Base-by-base conservation (phyloP, 371 early-diverging fungal species). In the Phascolomyces articulosus region DNA sequence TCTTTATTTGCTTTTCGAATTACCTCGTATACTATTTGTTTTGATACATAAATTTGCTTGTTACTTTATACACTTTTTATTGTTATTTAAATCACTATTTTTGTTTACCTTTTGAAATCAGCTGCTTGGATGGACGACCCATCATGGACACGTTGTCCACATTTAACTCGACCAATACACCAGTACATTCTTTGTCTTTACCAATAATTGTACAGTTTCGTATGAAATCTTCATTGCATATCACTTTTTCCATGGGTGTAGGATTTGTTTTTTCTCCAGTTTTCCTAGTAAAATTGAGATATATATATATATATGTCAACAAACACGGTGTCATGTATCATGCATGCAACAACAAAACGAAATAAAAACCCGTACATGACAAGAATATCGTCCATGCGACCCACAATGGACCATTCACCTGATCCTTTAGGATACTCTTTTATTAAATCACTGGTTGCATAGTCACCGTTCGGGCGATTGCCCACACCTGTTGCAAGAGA, bases 251-350 rank as follows among this genome's bases (percentile, higher is more conserved):
- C 64, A 77, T 75, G 3, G 75, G 73, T 11, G 69, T 7, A 11
- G 78, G 76, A 28, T 75, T 75, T 0, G 76, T 74, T 59, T 80
- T 80, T 64, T 80, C 78, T 1, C 76, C 78, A 40, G 75, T 77
- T 47, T 66, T 55, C 60, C 69, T 64, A 41, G 31, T 31, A 31
- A 31, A 34, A 34, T 9, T 2, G 34, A 34, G 34, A 34, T 9
- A 34, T 1, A 6, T 2, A 34, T 34, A 9, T 7, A 4, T 20
- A 4, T 49, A 11, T 23, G 24, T n/a, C n/a, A n/a, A n/a, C n/a
- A n/a, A n/a, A n/a, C n/a, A n/a, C n/a, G n/a, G n/a, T n/a, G n/a
- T n/a, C n/a, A n/a, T n/a, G n/a, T n/a, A n/a, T n/a, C n/a, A n/a
- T n/a, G n/a, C n/a, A n/a, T n/a, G n/a, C n/a, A n/a, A n/a, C n/a